phyloP scores from a whole-genome alignment of 192 early-diverging fungal species.

The Coemansia sp. region DNA sequence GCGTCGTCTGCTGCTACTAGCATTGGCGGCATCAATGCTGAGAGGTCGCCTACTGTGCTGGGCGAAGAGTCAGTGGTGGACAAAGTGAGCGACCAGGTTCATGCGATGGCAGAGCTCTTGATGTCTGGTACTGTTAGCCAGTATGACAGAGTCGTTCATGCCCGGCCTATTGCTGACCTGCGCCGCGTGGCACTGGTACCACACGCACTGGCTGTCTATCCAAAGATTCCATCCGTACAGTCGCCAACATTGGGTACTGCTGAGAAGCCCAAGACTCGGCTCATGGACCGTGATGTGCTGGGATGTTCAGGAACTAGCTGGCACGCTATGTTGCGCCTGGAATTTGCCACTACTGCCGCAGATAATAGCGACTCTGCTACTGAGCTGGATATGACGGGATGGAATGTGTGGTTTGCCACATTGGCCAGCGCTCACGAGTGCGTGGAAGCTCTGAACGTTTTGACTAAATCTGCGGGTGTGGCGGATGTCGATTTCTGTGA shows the following conservation, averaged over 20 bases:
- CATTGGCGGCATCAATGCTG: conserved; percentile 1
- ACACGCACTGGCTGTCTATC: conserved; percentile 1
- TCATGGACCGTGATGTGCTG: neutral
- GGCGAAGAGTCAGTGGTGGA: neutral
- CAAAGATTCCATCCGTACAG: neutral
- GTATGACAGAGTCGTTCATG: conserved; percentile 38
- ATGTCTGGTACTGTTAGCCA: conserved; percentile 22
- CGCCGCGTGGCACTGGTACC: conserved; percentile 28
- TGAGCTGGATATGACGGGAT: conserved; percentile 7
- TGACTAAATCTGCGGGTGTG: conserved; percentile 20
- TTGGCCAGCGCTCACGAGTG: conserved; percentile 44
- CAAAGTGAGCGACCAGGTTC: neutral
- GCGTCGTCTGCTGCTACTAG: conserved; percentile 10
- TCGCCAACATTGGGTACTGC: conserved; percentile 1
- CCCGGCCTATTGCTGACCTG: conserved; percentile 37
- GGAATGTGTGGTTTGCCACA: conserved; percentile 53
- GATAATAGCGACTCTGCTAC: neutral
- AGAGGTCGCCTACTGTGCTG: conserved; percentile 12
- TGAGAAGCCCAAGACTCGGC: conserved; percentile 4
- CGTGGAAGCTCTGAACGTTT: conserved; percentile 36
- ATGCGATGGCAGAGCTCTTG: conserved; percentile 15
- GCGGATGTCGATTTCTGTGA: conserved; percentile 18
- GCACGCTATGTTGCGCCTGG: conserved; percentile 46
- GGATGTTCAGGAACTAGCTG: conserved; percentile 40
- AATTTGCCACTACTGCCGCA: conserved; percentile 29